Conservation (phyloP, 2,329 filamentous ascomycete species). For the Alternaria sp. region DNA sequence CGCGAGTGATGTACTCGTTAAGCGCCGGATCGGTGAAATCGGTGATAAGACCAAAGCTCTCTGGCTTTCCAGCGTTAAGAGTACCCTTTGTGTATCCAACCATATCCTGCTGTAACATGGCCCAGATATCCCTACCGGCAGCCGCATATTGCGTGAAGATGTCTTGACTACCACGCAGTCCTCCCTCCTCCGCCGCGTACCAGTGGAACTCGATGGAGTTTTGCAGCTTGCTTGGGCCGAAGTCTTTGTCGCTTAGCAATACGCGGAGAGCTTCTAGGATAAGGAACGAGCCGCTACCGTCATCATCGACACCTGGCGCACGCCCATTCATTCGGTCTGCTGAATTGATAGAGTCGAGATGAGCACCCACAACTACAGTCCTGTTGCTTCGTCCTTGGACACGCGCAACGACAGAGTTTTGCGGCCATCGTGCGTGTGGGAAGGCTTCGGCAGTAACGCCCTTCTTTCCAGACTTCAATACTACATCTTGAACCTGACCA, state of each 20-base stretch:
- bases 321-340: constrained; percentile 45
- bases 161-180: constrained; percentile 84
- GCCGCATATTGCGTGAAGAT: constrained; percentile 83
- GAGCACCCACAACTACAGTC: constrained; percentile 86
- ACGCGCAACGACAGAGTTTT: constrained; percentile 87
- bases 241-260: constrained; percentile 69
- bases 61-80: constrained; percentile 59
- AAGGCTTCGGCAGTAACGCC: neutral
- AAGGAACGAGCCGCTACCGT: constrained; percentile 88
- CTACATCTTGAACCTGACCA: constrained; percentile 72
- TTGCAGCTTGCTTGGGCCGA: constrained; percentile 59
- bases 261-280: constrained; percentile 89
- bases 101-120: constrained; percentile 99
- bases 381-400: constrained; percentile 84
- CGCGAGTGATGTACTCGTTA: constrained; percentile 86
- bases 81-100: constrained; percentile 71
- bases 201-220: constrained; percentile 97
- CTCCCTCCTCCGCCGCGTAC: constrained; percentile 90
- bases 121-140: constrained; percentile 78
- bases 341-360: constrained; percentile 61
- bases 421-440: constrained; percentile 44
- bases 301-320: constrained; percentile 87
- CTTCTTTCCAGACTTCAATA: constrained; percentile 65
- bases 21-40: constrained; percentile 84
- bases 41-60: constrained; percentile 88